Conservation (phyloP, 106 monocot species). For the Gastrodia elata region DNA sequence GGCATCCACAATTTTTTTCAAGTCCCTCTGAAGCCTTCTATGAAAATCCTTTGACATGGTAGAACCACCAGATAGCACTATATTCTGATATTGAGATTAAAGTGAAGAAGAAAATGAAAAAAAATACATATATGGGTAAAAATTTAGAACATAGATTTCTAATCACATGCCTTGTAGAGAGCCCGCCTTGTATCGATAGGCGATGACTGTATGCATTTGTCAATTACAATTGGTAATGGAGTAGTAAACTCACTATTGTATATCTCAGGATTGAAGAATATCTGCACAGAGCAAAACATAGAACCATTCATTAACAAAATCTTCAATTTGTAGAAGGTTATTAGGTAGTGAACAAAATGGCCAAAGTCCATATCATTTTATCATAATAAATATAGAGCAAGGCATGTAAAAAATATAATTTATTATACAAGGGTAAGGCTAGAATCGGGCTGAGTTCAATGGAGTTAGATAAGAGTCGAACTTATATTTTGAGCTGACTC, state of each 20-base stretch:
- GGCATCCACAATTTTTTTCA: slow-evolving; percentile 72
- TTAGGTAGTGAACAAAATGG: background rate
- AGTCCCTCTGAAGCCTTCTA: slow-evolving; percentile 58
- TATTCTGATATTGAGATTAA: slow-evolving; percentile 32
- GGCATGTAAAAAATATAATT: background rate
- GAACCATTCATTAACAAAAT: background rate
- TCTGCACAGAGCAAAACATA: slow-evolving; percentile 26
- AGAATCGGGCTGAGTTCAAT: too few relatives aligned
- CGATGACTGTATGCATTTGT: slow-evolving; percentile 79
- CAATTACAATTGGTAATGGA: slow-evolving; percentile 56
- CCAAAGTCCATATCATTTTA: background rate
- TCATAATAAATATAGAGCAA: background rate
- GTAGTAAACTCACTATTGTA: slow-evolving; percentile 47
- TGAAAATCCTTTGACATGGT: slow-evolving; percentile 76
- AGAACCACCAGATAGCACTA: slow-evolving; percentile 72
- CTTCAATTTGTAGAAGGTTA: background rate
- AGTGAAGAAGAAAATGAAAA: slow-evolving; percentile 4
- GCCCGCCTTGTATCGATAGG: slow-evolving; percentile 90
- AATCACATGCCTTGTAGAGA: slow-evolving; percentile 58
- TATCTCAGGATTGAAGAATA: slow-evolving; percentile 91
- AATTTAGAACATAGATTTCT: background rate
- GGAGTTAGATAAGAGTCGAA: too few relatives aligned
- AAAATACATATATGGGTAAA: background rate
- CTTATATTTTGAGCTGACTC: too few relatives aligned
- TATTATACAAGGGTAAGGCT: background rate